Conservation (phyloP, 768 basidiomycete genomes). For the Boletus huronensis region DNA sequence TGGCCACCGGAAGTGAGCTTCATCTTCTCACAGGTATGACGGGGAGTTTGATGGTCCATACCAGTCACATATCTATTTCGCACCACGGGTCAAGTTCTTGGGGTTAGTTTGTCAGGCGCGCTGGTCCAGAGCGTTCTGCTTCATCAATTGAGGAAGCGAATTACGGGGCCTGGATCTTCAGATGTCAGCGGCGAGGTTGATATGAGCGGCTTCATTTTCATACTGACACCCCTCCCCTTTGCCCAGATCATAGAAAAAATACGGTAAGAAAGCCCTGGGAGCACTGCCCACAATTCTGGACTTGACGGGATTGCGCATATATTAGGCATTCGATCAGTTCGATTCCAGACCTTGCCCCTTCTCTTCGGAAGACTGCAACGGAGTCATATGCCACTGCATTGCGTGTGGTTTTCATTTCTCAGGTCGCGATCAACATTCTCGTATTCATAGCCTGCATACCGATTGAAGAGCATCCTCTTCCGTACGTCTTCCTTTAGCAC, state of each 20-base stretch:
- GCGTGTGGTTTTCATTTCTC: slow-evolving; percentile 79
- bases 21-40: slow-evolving; percentile 8
- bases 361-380: slow-evolving; percentile 56
- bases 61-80: slow-evolving; percentile 91
- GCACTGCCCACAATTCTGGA: slow-evolving; percentile 14
- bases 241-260: slow-evolving; percentile 70
- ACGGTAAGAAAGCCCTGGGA: slow-evolving; percentile 38
- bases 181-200: slow-evolving; percentile 50
- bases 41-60: slow-evolving; percentile 3
- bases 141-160: slow-evolving; percentile 63
- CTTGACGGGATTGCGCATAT: slow-evolving; percentile 10
- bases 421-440: slow-evolving; percentile 62
- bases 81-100: slow-evolving; percentile 92
- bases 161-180: slow-evolving; percentile 70
- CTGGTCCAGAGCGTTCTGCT: slow-evolving; percentile 79
- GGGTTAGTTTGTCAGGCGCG: slow-evolving; percentile 85
- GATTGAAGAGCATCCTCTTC: slow-evolving; percentile 70
- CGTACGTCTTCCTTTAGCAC: slow-evolving; percentile 28
- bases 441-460: slow-evolving; percentile 67
- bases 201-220: slow-evolving; percentile 21
- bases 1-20: slow-evolving; percentile 84
- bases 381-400: slow-evolving; percentile 78
- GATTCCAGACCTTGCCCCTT: slow-evolving; percentile 61
- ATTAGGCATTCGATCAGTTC: slow-evolving; percentile 66
- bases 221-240: slow-evolving; percentile 21